Percentiles rank a stretch among this genome's conserved stretches.
Evolutionary conservation across 2,329 filamentous ascomycete genomes (phyloP).

Genomic region (Fusarium algeriense): DNA sequence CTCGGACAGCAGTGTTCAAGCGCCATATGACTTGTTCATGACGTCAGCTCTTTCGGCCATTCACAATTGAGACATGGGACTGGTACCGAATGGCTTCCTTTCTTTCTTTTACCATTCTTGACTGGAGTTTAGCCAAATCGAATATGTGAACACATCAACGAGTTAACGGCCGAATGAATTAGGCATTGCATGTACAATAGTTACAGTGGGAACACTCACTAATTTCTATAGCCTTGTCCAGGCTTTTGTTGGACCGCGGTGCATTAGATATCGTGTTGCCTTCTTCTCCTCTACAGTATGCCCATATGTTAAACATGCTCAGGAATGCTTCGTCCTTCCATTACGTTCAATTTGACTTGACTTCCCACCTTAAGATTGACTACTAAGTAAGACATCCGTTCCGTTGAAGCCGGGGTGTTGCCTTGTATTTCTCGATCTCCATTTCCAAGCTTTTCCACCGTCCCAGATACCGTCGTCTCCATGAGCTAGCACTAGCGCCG

Average conservation of each 20-base stretch:
- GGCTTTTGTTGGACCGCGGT: not conserved
- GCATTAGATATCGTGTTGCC: not conserved
- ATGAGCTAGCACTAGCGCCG: slow-evolving; percentile 23
- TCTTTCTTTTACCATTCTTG: not conserved
- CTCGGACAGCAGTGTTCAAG: slow-evolving; percentile 20
- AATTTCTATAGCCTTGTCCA: not conserved
- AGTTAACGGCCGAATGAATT: not conserved
- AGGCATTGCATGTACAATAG: not conserved
- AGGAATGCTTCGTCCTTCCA: slow-evolving; percentile 20
- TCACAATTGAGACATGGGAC: slow-evolving; percentile 24
- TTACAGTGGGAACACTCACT: not conserved
- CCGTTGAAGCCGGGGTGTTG: slow-evolving; percentile 24
- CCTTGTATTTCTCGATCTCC: slow-evolving; percentile 33
- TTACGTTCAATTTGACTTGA: slow-evolving; percentile 14
- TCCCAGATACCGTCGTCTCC: slow-evolving; percentile 1
- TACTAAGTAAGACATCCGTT: slow-evolving; percentile 19
- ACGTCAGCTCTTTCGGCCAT: slow-evolving; percentile 36
- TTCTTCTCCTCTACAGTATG: not conserved
- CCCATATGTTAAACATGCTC: not conserved
- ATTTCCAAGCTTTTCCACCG: slow-evolving; percentile 34
- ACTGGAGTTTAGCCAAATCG: not conserved
- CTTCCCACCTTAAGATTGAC: slow-evolving; percentile 9
- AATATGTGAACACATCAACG: not conserved
- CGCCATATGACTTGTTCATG: slow-evolving; percentile 45
- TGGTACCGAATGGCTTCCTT: slow-evolving; percentile 7